phyloP scores from a whole-genome alignment of 805 yeast species.

The Allodekkera sacchari region DNA sequence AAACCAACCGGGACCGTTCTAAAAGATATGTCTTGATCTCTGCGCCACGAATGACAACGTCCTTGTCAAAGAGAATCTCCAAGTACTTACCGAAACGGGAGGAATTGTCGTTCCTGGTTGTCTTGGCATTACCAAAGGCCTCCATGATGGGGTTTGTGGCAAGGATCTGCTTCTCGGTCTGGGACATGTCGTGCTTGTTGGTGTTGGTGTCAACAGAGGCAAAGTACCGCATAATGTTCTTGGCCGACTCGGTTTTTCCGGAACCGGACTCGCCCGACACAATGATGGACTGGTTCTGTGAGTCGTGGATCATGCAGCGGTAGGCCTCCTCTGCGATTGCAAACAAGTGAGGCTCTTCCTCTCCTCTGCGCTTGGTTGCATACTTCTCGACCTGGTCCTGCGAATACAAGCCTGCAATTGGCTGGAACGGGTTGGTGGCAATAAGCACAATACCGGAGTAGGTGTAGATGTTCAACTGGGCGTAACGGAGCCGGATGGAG shows the following conservation, averaged over 20 bases:
- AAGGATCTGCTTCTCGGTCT: constrained; percentile 85
- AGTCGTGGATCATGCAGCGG: constrained; percentile 83
- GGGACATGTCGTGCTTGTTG: constrained; percentile 60
- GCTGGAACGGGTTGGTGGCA: constrained; percentile 93
- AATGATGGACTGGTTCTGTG: constrained; percentile 86
- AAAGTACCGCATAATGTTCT: constrained; percentile 94
- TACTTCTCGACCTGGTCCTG: constrained; percentile 92
- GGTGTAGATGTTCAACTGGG: constrained; percentile 86
- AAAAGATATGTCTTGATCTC: constrained; percentile 85
- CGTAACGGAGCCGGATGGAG: constrained; percentile 83
- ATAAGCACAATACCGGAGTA: constrained; percentile 95
- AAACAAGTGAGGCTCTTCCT: constrained; percentile 92
- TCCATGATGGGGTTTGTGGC: constrained; percentile 98
- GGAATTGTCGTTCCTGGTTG: constrained; percentile 94
- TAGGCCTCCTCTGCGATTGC: constrained; percentile 98
- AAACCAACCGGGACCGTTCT: constrained; percentile 90
- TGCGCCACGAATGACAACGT: constrained; percentile 85
- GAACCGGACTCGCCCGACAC: constrained; percentile 99
- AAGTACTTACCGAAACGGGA: constrained; percentile 95
- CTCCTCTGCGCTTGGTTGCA: constrained; percentile 89
- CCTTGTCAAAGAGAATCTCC: constrained; percentile 75
- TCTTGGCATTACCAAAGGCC: constrained; percentile 97
- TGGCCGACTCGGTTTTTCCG: constrained; percentile 96
- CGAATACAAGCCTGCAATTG: constrained; percentile 83
- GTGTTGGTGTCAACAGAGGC: constrained; percentile 74